Percentiles rank a stretch among this genome's conserved stretches.
phyloP scores from a whole-genome alignment of 352 stramenopile species.

The Achlya hypogyna region DNA sequence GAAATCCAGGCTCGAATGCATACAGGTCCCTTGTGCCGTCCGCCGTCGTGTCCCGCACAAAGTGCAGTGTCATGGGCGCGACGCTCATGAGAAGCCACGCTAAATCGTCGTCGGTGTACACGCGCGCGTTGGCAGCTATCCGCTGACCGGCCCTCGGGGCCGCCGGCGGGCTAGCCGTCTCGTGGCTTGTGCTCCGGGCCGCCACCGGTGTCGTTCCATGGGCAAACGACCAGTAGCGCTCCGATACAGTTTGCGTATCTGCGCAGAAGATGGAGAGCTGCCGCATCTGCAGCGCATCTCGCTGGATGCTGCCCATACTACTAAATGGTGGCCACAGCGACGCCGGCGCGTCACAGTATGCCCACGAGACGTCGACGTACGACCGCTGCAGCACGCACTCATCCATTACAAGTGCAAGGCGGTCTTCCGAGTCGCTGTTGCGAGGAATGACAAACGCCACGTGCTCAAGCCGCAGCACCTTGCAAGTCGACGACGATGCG shows the following conservation, averaged over 20 bases:
- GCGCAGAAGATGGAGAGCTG: slow-evolving; percentile 1
- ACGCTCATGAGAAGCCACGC: background rate
- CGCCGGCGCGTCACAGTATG: background rate
- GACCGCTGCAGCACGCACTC: slow-evolving; percentile 1
- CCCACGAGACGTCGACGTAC: slow-evolving; percentile 4
- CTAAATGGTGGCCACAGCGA: background rate
- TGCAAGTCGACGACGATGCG: background rate
- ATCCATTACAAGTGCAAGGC: slow-evolving; percentile 11
- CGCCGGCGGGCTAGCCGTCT: background rate
- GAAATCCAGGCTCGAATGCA: background rate
- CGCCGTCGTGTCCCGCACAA: slow-evolving; percentile 5
- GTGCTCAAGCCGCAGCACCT: background rate
- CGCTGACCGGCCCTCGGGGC: background rate
- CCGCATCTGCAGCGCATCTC: background rate
- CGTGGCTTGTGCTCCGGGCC: background rate
- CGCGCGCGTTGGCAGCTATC: background rate
- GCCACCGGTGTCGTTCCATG: background rate
- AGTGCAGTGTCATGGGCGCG: background rate
- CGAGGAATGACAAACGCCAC: slow-evolving; percentile 10
- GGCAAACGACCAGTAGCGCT: slow-evolving; percentile 13
- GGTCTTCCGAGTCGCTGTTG: slow-evolving; percentile 15
- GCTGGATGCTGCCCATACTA: background rate
- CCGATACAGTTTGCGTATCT: slow-evolving; percentile 1
- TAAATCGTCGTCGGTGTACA: background rate
- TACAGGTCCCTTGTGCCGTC: background rate